A percentile compares a stretch with the other conserved stretches of the same genome.
Evolutionary conservation across 2,329 filamentous ascomycete species (phyloP).

Genomic region (Phaeosphaeriaceae sp.): DNA sequence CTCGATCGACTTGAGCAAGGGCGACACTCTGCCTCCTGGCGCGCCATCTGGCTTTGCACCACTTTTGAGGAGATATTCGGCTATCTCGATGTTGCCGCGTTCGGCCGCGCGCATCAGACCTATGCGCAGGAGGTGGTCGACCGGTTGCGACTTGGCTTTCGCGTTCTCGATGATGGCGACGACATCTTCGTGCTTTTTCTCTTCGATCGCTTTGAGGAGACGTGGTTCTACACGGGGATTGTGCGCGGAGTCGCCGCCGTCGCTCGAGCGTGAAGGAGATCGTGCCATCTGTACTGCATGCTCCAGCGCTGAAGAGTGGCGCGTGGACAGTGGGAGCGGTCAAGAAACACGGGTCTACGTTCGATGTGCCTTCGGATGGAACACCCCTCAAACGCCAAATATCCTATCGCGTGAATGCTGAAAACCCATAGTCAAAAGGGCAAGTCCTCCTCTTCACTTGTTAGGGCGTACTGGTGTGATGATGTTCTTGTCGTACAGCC

Average conservation of each 20-base stretch:
- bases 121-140: conserved; percentile 46
- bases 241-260: conserved; percentile 39
- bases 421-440: conserved; percentile 7
- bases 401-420: conserved; percentile 15
- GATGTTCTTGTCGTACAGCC: conserved; percentile 23
- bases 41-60: conserved; percentile 46
- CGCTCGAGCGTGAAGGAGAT: conserved; percentile 45
- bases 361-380: conserved; percentile 13
- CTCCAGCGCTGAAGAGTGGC: conserved; percentile 13
- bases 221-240: conserved; percentile 41
- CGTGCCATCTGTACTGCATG: conserved; percentile 36
- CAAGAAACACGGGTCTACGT: conserved; percentile 2
- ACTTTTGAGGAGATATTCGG: conserved; percentile 41
- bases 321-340: conserved; percentile 1
- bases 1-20: conserved; percentile 42
- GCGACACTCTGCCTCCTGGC: conserved; percentile 37
- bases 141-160: conserved; percentile 37
- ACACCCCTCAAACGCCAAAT: conserved; percentile 7
- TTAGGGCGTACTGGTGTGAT: conserved; percentile 5
- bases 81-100: conserved; percentile 35
- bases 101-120: conserved; percentile 45
- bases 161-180: conserved; percentile 46
- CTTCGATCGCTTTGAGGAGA: conserved; percentile 45
- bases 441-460: conserved; percentile 3
- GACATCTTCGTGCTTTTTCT: conserved; percentile 36